phyloP scores from a whole-genome alignment of 495 filamentous ascomycete species.

The Trichoderma erinaceum region DNA sequence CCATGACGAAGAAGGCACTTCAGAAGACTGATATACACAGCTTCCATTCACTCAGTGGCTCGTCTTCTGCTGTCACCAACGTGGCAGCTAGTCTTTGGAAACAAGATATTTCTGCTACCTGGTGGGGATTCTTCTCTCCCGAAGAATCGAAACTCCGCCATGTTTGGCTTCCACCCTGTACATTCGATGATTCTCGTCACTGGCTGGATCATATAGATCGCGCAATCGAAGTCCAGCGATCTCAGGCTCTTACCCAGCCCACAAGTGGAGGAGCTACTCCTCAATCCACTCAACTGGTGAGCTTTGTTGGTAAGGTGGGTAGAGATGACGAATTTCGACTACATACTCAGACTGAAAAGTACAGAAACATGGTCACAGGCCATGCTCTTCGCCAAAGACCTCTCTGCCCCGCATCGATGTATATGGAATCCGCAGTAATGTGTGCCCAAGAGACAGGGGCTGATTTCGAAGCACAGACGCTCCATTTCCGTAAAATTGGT shows the following conservation, averaged over 20 bases:
- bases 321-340: neutral
- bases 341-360: constrained; percentile 15
- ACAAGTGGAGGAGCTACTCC: neutral
- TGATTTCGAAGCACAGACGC: constrained; percentile 14
- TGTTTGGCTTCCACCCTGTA: constrained; percentile 47
- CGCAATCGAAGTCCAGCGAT: neutral
- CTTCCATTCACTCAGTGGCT: constrained; percentile 17
- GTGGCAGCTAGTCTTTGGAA: constrained; percentile 25
- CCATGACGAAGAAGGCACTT: constrained; percentile 22
- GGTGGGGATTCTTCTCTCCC: constrained; percentile 21
- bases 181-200: constrained; percentile 37
- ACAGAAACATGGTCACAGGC: constrained; percentile 18
- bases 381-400: constrained; percentile 23
- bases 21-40: constrained; percentile 13
- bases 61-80: constrained; percentile 19
- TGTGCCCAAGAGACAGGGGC: constrained; percentile 21
- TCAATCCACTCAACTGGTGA: constrained; percentile 1
- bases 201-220: constrained; percentile 6
- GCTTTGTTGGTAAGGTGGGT: constrained; percentile 14
- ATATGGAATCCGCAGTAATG: constrained; percentile 30
- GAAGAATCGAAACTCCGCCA: constrained; percentile 22
- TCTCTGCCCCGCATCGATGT: constrained; percentile 34
- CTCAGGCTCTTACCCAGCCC: neutral
- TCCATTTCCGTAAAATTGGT: constrained; percentile 21
- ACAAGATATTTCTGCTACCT: constrained; percentile 20